These are phyloP conservation scores for Raddia distichophylla DNA, from an alignment of 176 grass and related monocot genomes.

Conservation along the genomic window DNA sequence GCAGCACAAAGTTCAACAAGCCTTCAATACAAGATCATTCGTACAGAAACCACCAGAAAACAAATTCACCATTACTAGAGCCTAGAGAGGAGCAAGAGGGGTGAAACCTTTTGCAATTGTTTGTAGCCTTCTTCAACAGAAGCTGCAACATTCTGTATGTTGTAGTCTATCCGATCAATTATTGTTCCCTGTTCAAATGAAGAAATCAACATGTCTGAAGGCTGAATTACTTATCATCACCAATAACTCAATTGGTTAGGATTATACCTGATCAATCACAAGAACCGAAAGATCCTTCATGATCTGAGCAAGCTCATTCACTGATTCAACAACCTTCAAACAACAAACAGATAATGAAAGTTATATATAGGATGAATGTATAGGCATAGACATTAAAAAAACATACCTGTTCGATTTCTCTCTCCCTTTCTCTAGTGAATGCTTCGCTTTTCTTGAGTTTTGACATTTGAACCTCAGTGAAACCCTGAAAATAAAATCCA, in stretches of 20 bases:
- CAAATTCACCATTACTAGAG: background rate
- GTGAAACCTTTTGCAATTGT: constrained; percentile 80
- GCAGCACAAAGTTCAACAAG: background rate
- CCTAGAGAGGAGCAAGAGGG: background rate
- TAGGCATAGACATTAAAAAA: constrained; percentile 4
- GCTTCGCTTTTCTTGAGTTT: constrained; percentile 94
- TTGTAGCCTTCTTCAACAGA: constrained; percentile 91
- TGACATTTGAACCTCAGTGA: constrained; percentile 89
- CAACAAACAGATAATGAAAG: constrained; percentile 32
- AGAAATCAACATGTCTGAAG: constrained; percentile 27
- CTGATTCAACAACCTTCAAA: constrained; percentile 92
- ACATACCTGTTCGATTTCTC: constrained; percentile 85
- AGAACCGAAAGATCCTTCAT: constrained; percentile 99
- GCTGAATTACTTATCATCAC: constrained; percentile 16
- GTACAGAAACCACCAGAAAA: background rate
- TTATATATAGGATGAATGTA: background rate
- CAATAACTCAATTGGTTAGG: constrained; percentile 30
- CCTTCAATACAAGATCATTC: background rate
- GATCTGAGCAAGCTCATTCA: constrained; percentile 97
- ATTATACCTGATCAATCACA: constrained; percentile 94
- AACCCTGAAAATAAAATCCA: constrained; percentile 68
- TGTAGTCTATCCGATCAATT: constrained; percentile 90
- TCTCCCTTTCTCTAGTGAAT: constrained; percentile 95
- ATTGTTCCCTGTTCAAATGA: constrained; percentile 79
- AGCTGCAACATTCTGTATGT: constrained; percentile 87